Evolutionary conservation across 2,329 filamentous ascomycete species (phyloP).

Genomic region (Penicillium sp.): DNA sequence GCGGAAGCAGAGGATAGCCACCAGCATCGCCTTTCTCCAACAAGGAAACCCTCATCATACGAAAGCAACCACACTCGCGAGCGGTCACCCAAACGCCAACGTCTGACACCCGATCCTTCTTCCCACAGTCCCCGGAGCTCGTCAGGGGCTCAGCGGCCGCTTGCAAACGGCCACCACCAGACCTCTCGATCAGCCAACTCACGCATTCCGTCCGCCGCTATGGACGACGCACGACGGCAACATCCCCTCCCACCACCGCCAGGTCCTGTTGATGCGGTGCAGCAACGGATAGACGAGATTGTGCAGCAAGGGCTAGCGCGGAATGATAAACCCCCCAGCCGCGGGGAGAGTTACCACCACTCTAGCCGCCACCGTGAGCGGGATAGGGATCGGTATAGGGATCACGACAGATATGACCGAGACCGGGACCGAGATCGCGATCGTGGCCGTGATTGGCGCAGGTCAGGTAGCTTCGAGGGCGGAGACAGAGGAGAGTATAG

Average conservation of each 20-base stretch:
- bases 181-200: conserved; percentile 9
- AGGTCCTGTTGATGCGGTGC: conserved; percentile 25
- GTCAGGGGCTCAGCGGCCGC: not conserved
- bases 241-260: conserved; percentile 18
- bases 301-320: conserved; percentile 25
- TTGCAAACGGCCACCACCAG: conserved; percentile 7
- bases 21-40: not conserved
- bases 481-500: conserved; percentile 2
- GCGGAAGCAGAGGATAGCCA: conserved; percentile 20
- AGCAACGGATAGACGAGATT: conserved; percentile 36
- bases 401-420: not conserved
- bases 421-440: conserved; percentile 16
- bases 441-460: conserved; percentile 6
- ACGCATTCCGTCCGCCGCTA: conserved; percentile 13
- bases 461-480: conserved; percentile 3
- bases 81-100: conserved; percentile 36
- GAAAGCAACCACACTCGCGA: conserved; percentile 15
- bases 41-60: conserved; percentile 10
- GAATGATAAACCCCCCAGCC: conserved; percentile 2
- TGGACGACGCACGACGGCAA: conserved; percentile 17
- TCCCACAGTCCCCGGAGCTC: not conserved
- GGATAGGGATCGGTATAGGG: conserved; percentile 16
- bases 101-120: conserved; percentile 23
- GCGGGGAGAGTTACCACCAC: conserved; percentile 15
- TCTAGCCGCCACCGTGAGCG: conserved; percentile 13